Evolutionary conservation across 2,329 filamentous ascomycete species (phyloP).

Genomic region (Diaporthe destruens): DNA sequence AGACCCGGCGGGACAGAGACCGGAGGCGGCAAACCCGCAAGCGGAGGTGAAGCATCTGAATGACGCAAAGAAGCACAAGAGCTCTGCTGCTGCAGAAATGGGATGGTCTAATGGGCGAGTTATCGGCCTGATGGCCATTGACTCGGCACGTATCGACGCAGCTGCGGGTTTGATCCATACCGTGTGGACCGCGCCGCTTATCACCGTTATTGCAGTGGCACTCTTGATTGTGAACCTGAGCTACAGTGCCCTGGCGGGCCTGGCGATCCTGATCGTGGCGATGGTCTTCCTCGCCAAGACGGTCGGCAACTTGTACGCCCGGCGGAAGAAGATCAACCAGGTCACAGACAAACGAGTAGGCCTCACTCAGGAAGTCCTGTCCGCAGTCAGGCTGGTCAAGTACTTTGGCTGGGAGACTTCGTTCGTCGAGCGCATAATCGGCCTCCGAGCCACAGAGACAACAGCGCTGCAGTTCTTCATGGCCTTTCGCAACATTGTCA

Average conservation of each 20-base stretch:
- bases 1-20: slow-evolving; percentile 56
- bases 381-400: slow-evolving; percentile 94
- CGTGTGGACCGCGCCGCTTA: slow-evolving; percentile 86
- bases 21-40: slow-evolving; percentile 58
- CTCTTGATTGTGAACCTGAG: slow-evolving; percentile 88
- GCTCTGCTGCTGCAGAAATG: slow-evolving; percentile 63
- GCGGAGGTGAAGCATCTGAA: slow-evolving; percentile 53
- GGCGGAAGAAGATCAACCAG: slow-evolving; percentile 87
- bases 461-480: slow-evolving; percentile 84
- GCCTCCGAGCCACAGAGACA: slow-evolving; percentile 83
- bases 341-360: slow-evolving; percentile 93
- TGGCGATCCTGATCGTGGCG: slow-evolving; percentile 82
- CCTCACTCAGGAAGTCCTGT: slow-evolving; percentile 91
- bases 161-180: slow-evolving; percentile 91
- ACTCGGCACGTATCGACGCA: slow-evolving; percentile 92
- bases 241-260: slow-evolving; percentile 92
- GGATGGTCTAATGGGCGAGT: slow-evolving; percentile 96
- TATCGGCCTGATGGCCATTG: slow-evolving; percentile 93
- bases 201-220: slow-evolving; percentile 81
- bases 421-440: slow-evolving; percentile 81
- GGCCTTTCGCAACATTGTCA: slow-evolving; percentile 85
- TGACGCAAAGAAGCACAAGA: slow-evolving; percentile 46
- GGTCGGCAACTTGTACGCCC: slow-evolving; percentile 80
- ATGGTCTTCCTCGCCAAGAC: slow-evolving; percentile 82
- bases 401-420: slow-evolving; percentile 95